A percentile compares a stretch with the other conserved stretches of the same genome.
phyloP scores from a whole-genome alignment of 73 alveolate genomes.

The Paramecium sexaurelia region DNA sequence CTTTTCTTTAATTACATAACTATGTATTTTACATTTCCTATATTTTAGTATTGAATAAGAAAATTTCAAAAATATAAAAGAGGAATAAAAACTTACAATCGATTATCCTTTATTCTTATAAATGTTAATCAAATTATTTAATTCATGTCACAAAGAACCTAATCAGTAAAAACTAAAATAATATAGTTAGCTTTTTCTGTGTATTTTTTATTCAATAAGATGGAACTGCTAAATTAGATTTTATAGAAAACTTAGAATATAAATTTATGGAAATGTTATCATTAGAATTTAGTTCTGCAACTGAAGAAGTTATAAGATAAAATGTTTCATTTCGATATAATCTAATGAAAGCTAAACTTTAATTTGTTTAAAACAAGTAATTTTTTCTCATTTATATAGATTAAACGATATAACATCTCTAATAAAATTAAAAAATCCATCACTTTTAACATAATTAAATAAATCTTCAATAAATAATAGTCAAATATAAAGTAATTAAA shows the following conservation, averaged over 20 bases:
- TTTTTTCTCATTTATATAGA: not conserved
- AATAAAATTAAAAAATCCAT: constrained; percentile 65
- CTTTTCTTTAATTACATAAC: constrained; percentile 58
- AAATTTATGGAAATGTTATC: constrained; percentile 61
- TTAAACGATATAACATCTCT: constrained; percentile 63
- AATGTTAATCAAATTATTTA: constrained; percentile 58
- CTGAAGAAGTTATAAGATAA: constrained; percentile 50
- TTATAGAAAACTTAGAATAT: constrained; percentile 68
- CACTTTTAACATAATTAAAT: constrained; percentile 49
- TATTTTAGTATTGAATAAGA: constrained; percentile 51
- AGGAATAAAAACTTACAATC: constrained; percentile 49
- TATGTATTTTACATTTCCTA: constrained; percentile 17
- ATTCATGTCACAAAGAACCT: constrained; percentile 62
- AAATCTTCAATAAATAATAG: constrained; percentile 9
- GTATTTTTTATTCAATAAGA: constrained; percentile 60
- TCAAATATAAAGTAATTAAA: not conserved
- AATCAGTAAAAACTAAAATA: constrained; percentile 15
- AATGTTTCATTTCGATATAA: constrained; percentile 65
- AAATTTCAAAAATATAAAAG: constrained; percentile 31
- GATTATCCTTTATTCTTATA: constrained; percentile 52
- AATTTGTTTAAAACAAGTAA: constrained; percentile 54
- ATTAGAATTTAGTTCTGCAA: constrained; percentile 33
- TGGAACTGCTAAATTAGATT: constrained; percentile 58
- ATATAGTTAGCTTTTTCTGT: constrained; percentile 49
- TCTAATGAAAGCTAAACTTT: constrained; percentile 59